Evolutionary conservation across 2,329 filamentous ascomycete species (phyloP), one percentile per base, ranked within the genome.

Genomic region (Penicillium sp.): DNA sequence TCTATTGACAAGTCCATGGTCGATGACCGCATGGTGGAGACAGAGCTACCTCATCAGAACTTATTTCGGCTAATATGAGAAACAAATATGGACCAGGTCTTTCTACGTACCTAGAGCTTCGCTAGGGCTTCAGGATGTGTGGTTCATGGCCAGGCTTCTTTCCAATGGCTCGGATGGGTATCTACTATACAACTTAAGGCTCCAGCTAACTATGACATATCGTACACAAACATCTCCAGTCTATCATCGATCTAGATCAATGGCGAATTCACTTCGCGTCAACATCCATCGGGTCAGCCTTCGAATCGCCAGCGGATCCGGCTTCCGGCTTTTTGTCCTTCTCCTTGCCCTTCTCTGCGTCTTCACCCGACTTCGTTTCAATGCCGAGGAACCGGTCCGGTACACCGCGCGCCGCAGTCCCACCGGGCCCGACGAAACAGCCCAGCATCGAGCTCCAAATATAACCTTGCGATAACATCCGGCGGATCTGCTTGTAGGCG

Each of bases 401-500:
- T 25, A 96, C 93, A 6, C 92, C 93, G 41, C 82, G 90, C 0
- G 91, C 86, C 76, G 79, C 72, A 79, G 81, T 64, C 80, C 82
- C 65, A 5, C 69, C 63, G 34, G 83, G 84, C 0, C 94, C 94
- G 4, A 94, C 88, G 84, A 93, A 99, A 15, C 89, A 90, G 5
- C 91, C 92, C 34, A 96, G 76, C 66, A 95, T 81, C 34, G 82
- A 82, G 73, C 92, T 96, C 90, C 91, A 99, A 59, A 86, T 86
- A 74, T 92, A 93, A 47, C 91, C 87, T 45, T 91, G 90, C 1
- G 82, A 84, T 54, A 86, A 78, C 14, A 96, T 83, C 57, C 88
- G 86, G 69, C 91, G 89, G 48, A 98, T 89, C 74, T 96, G 88
- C 31, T 74, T 72, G 77, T 92, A 97, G 0, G 92, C 93, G 63